Percentiles rank a stretch among this genome's conserved stretches.
These are phyloP conservation scores for Karstenula rhodostoma DNA, from an alignment of 2,329 filamentous ascomycete species.

Conservation along the genomic window DNA sequence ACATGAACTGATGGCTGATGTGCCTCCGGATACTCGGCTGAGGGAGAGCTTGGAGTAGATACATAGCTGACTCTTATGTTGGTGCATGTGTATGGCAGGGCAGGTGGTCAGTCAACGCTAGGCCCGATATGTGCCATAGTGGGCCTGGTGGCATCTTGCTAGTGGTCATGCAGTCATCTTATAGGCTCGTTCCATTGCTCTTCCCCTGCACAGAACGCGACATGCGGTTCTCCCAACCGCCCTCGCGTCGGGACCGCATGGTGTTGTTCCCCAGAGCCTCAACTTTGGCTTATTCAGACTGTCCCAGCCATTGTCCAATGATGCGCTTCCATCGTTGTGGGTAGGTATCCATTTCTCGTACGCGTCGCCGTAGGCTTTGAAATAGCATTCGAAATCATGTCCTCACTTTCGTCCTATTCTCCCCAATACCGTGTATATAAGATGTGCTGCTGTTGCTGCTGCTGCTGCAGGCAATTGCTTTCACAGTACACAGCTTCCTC, in stretches of 20 bases:
- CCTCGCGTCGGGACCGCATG: background rate
- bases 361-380: constrained; percentile 29
- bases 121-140: background rate
- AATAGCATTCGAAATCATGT: constrained; percentile 12
- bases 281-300: constrained; percentile 3
- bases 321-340: background rate
- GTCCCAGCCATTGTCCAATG: background rate
- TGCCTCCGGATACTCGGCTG: background rate
- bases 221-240: constrained; percentile 3
- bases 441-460: background rate
- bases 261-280: constrained; percentile 7
- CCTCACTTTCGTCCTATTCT: background rate
- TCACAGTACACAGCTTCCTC: background rate
- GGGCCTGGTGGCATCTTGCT: background rate
- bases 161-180: constrained; percentile 4
- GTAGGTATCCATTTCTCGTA: constrained; percentile 34
- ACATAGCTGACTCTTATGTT: background rate
- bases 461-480: background rate
- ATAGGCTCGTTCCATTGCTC: background rate
- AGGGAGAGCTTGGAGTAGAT: background rate
- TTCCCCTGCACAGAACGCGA: background rate
- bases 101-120: constrained; percentile 5
- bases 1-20: background rate
- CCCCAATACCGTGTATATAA: background rate
- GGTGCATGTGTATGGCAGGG: background rate